A percentile compares a stretch with the other conserved stretches of the same genome.
phyloP scores from a whole-genome alignment of 108 stramenopile species.

The Asterionellopsis glacialis region DNA sequence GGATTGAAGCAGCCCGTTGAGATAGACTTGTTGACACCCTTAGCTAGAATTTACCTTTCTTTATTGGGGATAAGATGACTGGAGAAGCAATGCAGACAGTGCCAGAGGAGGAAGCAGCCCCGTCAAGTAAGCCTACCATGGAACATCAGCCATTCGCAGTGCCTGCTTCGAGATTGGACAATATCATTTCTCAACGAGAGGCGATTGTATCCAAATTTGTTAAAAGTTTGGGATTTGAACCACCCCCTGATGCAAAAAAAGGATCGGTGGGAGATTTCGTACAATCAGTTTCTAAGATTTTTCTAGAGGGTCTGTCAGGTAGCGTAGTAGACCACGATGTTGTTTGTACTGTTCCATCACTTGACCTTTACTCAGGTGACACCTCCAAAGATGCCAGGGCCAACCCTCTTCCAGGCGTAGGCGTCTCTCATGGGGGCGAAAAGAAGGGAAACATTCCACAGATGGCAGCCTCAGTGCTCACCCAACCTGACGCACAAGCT shows the following conservation, averaged over 20 bases:
- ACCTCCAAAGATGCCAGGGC: constrained; percentile 11
- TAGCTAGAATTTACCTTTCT: too few species aligned
- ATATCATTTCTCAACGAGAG: constrained; percentile 6
- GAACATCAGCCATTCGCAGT: too few species aligned
- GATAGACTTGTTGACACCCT: too few species aligned
- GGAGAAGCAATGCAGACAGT: too few species aligned
- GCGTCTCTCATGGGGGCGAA: neutral
- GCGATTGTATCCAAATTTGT: constrained; percentile 33
- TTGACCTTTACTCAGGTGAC: constrained; percentile 35
- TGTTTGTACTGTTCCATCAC: constrained; percentile 41
- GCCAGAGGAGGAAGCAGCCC: too few species aligned
- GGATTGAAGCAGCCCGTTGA: too few species aligned
- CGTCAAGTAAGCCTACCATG: too few species aligned
- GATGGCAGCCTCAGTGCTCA: constrained; percentile 37
- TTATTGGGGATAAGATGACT: too few species aligned
- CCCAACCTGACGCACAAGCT: constrained; percentile 25
- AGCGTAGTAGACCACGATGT: constrained; percentile 24
- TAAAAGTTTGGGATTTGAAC: constrained; percentile 14
- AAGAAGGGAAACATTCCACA: constrained; percentile 10
- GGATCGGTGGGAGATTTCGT: neutral
- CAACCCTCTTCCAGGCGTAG: constrained; percentile 26
- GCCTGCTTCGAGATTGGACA: too few species aligned
- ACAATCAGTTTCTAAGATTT: neutral
- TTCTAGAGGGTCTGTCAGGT: neutral
- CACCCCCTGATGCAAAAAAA: neutral